A percentile compares a stretch with the other conserved stretches of the same genome.
These are phyloP conservation scores for Lactarius vividus DNA, from an alignment of 768 basidiomycete genomes.

Conservation along the genomic window DNA sequence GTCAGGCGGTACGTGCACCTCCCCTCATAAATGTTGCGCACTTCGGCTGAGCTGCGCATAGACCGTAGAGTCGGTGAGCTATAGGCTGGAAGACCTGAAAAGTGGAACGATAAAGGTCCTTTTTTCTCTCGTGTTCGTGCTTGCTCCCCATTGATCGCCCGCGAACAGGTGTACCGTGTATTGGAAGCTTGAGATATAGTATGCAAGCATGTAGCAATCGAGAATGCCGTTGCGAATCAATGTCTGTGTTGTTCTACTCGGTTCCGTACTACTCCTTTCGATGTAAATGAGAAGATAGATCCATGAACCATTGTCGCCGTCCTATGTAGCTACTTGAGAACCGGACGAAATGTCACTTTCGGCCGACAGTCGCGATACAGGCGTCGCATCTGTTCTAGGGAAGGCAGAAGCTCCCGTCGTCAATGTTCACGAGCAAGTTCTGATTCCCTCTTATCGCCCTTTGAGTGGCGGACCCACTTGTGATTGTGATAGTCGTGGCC, in stretches of 20 bases:
- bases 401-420: neutral
- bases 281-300: neutral
- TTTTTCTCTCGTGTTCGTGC: neutral
- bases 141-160: neutral
- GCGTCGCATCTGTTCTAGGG: neutral
- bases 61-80: conserved; percentile 78
- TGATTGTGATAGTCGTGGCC: neutral
- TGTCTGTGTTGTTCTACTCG: neutral
- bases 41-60: conserved; percentile 27
- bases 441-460: neutral
- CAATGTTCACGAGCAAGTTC: neutral
- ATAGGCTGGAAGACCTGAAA: conserved; percentile 86
- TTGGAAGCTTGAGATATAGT: conserved; percentile 30
- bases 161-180: conserved; percentile 34
- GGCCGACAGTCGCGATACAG: neutral
- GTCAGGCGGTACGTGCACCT: conserved; percentile 62
- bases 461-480: neutral
- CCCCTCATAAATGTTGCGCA: conserved; percentile 12
- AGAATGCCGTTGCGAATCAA: neutral
- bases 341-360: neutral
- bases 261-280: conserved; percentile 12
- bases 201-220: neutral
- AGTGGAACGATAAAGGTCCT: conserved; percentile 75
- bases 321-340: neutral
- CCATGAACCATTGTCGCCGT: neutral